Evolutionary conservation across 352 stramenopile species (phyloP).

Genomic region (Pythium rhizo-oryzae): DNA sequence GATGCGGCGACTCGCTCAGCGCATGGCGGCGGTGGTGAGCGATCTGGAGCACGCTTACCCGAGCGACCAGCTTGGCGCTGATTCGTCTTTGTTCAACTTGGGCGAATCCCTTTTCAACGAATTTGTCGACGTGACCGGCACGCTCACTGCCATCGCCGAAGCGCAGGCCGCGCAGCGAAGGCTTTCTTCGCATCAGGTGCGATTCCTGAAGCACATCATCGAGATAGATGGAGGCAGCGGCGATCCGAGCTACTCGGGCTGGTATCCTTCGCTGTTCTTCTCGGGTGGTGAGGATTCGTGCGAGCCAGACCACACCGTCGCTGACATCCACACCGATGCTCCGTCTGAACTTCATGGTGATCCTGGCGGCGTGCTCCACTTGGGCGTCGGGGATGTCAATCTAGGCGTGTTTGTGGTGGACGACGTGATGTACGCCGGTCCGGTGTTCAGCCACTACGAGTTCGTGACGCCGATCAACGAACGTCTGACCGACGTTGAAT

Average conservation of each 20-base stretch:
- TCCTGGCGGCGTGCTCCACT: slow-evolving; percentile 28
- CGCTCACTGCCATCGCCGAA: slow-evolving; percentile 17
- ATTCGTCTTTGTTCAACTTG: background rate
- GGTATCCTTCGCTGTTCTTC: slow-evolving; percentile 43
- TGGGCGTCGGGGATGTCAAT: slow-evolving; percentile 34
- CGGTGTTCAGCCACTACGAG: slow-evolving; percentile 44
- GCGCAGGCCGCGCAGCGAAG: slow-evolving; percentile 9
- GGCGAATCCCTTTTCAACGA: slow-evolving; percentile 20
- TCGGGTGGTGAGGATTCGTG: slow-evolving; percentile 28
- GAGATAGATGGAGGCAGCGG: slow-evolving; percentile 24
- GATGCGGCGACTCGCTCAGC: slow-evolving; percentile 28
- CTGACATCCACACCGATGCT: slow-evolving; percentile 36
- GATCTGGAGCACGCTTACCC: background rate
- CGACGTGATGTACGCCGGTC: slow-evolving; percentile 37
- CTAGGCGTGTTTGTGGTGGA: slow-evolving; percentile 35
- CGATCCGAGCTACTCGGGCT: slow-evolving; percentile 25
- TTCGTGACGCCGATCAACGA: slow-evolving; percentile 36
- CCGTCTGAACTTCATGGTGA: slow-evolving; percentile 22
- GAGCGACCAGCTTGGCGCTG: background rate
- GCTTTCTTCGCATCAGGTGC: slow-evolving; percentile 18
- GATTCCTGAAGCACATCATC: slow-evolving; percentile 31
- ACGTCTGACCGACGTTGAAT: slow-evolving; percentile 34
- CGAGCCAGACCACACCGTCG: slow-evolving; percentile 33
- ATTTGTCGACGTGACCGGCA: slow-evolving; percentile 12
- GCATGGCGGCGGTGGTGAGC: background rate